Percentiles rank a stretch among this genome's conserved stretches.
These are phyloP conservation scores for Clarireedia homoeocarpa DNA, from an alignment of 2,329 filamentous ascomycete genomes.

Conservation along the genomic window DNA sequence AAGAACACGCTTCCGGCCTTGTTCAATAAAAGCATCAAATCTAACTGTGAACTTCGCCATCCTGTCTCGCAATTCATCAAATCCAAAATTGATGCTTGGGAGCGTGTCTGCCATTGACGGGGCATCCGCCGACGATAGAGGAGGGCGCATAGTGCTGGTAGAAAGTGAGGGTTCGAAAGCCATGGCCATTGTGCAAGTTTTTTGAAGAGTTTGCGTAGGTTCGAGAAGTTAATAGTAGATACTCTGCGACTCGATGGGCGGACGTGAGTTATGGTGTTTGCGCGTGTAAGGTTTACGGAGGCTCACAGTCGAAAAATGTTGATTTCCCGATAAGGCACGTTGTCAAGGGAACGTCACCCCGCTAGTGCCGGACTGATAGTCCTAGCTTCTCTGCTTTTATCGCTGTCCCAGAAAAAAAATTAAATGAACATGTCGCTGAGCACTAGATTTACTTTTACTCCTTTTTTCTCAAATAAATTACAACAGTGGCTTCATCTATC, in stretches of 20 bases:
- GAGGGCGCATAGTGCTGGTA: conserved; percentile 40
- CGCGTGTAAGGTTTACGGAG: no score
- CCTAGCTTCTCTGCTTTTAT: neutral
- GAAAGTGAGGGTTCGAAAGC: conserved; percentile 65
- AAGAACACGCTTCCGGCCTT: conserved; percentile 78
- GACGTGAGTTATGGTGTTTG: no score
- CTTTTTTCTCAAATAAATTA: neutral
- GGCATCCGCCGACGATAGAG: conserved; percentile 46
- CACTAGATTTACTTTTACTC: neutral
- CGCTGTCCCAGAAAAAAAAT: neutral
- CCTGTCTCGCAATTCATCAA: conserved; percentile 88
- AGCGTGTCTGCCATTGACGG: conserved; percentile 70
- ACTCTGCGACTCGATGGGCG: neutral
- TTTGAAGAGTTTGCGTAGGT: neutral
- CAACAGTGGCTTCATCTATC: neutral
- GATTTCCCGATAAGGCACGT: neutral
- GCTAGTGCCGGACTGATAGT: neutral
- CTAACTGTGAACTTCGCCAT: conserved; percentile 87
- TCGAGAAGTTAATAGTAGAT: neutral
- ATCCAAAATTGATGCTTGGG: conserved; percentile 88
- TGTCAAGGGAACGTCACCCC: conserved; percentile 1
- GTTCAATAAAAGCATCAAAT: conserved; percentile 92
- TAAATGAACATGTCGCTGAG: neutral
- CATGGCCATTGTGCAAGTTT: conserved; percentile 40
- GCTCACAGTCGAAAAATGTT: neutral